Conservation (phyloP, 164 flowering plant species). For the Nymphaea thermarum region DNA sequence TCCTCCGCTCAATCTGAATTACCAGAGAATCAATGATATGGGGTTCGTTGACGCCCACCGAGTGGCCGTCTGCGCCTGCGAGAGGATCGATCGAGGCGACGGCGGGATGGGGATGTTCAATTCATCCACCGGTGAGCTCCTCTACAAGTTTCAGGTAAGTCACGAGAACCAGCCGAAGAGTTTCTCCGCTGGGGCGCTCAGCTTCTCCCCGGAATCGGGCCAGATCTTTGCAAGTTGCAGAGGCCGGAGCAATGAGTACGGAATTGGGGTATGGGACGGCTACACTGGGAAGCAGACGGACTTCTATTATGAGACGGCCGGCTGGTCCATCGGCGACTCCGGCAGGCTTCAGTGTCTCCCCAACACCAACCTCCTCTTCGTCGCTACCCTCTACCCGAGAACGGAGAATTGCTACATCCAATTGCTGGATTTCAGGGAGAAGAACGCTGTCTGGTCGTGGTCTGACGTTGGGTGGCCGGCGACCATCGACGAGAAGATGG, state of each 20-base stretch:
- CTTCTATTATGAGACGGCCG: conserved; percentile 68
- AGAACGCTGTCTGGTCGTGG: conserved; percentile 82
- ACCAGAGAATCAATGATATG: conserved; percentile 71
- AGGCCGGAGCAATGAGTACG: conserved; percentile 84
- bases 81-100: conserved; percentile 47
- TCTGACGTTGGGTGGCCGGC: conserved; percentile 41
- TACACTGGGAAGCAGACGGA: conserved; percentile 66
- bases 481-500: conserved; percentile 49
- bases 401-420: conserved; percentile 85
- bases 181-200: conserved; percentile 68
- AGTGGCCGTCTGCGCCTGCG: conserved; percentile 51
- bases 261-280: conserved; percentile 87
- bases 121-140: conserved; percentile 46
- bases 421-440: conserved; percentile 59
- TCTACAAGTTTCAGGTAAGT: conserved; percentile 46
- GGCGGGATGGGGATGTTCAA: conserved; percentile 82
- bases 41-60: conserved; percentile 46
- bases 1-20: conserved; percentile 55
- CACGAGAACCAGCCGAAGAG: conserved; percentile 64
- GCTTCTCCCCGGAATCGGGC: conserved; percentile 25
- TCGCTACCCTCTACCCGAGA: conserved; percentile 75
- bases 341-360: conserved; percentile 72
- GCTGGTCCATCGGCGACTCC: conserved; percentile 86
- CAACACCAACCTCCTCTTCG: conserved; percentile 54
- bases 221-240: conserved; percentile 67